phyloP scores from a whole-genome alignment of 805 yeast species.

The Candida lessepsii region DNA sequence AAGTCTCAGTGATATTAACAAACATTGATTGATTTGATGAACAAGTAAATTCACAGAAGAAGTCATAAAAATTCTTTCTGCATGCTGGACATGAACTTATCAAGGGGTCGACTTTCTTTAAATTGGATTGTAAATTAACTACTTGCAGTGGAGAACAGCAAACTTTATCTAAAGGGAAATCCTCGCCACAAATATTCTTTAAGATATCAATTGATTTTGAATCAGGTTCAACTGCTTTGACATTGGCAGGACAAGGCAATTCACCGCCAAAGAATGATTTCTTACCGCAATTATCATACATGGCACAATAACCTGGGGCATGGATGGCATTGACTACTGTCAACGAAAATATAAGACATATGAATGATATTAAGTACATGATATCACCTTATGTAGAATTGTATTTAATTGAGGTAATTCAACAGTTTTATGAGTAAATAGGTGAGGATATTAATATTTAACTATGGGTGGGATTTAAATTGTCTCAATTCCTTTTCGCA shows the following conservation, averaged over 20 bases:
- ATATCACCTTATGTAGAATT: no score
- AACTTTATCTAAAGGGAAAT: conserved; percentile 51
- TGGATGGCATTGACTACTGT: neutral
- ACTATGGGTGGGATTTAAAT: no score
- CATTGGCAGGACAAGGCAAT: conserved; percentile 72
- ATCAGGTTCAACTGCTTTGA: conserved; percentile 47
- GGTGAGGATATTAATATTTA: no score
- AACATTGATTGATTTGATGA: conserved; percentile 79
- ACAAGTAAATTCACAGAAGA: conserved; percentile 88
- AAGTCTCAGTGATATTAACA: conserved; percentile 60
- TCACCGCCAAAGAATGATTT: conserved; percentile 72
- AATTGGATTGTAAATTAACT: conserved; percentile 50
- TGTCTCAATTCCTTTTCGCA: neutral
- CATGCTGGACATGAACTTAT: conserved; percentile 81
- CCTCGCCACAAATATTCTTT: conserved; percentile 67
- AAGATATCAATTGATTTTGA: conserved; percentile 46
- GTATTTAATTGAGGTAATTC: no score
- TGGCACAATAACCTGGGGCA: conserved; percentile 47
- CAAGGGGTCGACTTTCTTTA: conserved; percentile 40
- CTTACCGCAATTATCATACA: conserved; percentile 74
- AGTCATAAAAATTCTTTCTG: conserved; percentile 73
- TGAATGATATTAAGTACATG: neutral
- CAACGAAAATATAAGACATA: neutral
- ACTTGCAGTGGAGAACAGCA: conserved; percentile 77
- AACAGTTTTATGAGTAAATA: no score